Evolutionary conservation across 2,329 filamentous ascomycete genomes (phyloP).

Genomic region (Cladosporium cucumerinum): DNA sequence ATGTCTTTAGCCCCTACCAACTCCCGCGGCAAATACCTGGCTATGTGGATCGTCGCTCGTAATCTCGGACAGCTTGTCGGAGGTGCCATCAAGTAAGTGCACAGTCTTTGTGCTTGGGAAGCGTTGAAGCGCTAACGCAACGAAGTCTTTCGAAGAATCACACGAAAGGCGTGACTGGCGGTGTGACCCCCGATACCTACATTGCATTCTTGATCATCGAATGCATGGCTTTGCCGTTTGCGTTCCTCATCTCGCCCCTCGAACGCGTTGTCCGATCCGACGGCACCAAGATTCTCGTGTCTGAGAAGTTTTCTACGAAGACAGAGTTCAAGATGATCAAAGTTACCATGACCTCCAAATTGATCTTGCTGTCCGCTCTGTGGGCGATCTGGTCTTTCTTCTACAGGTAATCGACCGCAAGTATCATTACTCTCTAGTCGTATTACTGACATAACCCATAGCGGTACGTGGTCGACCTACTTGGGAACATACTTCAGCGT

Average conservation of each 20-base stretch:
- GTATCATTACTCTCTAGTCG: constrained; percentile 42
- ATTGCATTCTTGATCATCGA: constrained; percentile 49
- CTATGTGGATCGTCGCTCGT: constrained; percentile 36
- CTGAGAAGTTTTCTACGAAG: constrained; percentile 24
- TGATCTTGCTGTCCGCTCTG: constrained; percentile 31
- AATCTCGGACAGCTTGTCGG: constrained; percentile 36
- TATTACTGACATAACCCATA: constrained; percentile 45
- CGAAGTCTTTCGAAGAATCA: constrained; percentile 14
- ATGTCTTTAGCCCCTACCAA: constrained; percentile 36
- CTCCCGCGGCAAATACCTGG: constrained; percentile 35
- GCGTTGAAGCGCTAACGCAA: constrained; percentile 27
- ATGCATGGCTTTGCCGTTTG: constrained; percentile 45
- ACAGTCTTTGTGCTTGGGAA: neutral
- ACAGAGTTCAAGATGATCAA: constrained; percentile 27
- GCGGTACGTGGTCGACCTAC: constrained; percentile 39
- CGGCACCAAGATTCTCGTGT: constrained; percentile 24
- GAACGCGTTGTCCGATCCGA: constrained; percentile 45
- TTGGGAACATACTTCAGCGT: constrained; percentile 36
- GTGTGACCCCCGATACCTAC: constrained; percentile 44
- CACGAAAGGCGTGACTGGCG: constrained; percentile 9
- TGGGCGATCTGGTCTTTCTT: constrained; percentile 41
- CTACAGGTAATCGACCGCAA: constrained; percentile 43
- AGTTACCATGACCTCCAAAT: constrained; percentile 5
- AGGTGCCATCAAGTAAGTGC: constrained; percentile 34
- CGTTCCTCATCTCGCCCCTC: constrained; percentile 46